These are phyloP conservation scores for Mortierella antarctica DNA, from an alignment of 192 early-diverging fungal species.

Conservation along the genomic window DNA sequence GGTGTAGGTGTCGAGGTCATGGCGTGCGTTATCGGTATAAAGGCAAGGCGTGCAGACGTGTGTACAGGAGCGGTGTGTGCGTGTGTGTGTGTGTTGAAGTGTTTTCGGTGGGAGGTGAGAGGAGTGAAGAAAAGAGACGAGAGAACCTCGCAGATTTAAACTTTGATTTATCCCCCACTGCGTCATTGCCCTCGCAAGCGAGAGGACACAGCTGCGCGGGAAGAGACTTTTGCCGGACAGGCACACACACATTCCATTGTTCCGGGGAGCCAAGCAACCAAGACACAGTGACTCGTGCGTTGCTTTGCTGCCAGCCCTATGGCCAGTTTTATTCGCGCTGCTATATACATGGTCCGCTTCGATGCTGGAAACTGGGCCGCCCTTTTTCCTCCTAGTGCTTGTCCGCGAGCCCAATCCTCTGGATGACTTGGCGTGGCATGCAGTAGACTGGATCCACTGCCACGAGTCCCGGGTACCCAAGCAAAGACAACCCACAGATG, in stretches of 20 bases:
- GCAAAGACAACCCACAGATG: constrained; percentile 86
- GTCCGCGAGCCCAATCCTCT: constrained; percentile 61
- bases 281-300: too few species aligned
- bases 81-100: background rate
- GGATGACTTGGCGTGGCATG: constrained; percentile 74
- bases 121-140: background rate
- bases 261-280: too few species aligned
- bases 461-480: constrained; percentile 81
- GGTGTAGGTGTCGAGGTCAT: constrained; percentile 52
- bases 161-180: too few species aligned
- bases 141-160: background rate
- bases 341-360: too few species aligned
- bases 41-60: background rate
- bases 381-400: constrained; percentile 14
- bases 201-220: too few species aligned
- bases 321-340: too few species aligned
- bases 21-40: background rate
- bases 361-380: too few species aligned
- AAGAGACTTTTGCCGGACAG: too few species aligned
- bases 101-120: background rate
- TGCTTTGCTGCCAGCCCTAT: too few species aligned
- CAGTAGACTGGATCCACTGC: constrained; percentile 94
- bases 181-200: too few species aligned
- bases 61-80: background rate
- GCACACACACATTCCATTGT: too few species aligned